These are phyloP conservation scores for Cytospora piceicola DNA, from an alignment of 2,329 filamentous ascomycete species.

Conservation along the genomic window DNA sequence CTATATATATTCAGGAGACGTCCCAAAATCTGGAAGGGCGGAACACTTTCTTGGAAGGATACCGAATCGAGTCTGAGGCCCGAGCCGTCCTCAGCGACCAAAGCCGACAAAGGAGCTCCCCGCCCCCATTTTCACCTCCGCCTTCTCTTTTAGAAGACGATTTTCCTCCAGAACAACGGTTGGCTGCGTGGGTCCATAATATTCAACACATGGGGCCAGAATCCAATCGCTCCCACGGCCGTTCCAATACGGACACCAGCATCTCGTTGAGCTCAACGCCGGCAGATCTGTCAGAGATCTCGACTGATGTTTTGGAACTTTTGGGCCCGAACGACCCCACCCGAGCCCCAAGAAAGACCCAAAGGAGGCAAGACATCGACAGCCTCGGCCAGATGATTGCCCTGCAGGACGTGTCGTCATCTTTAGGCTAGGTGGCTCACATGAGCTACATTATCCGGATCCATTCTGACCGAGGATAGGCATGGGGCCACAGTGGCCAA, in stretches of 20 bases:
- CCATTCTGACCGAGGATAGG: neutral
- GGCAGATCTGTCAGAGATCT: conserved; percentile 5
- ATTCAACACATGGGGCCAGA: conserved; percentile 1
- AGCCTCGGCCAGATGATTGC: neutral
- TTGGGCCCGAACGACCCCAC: neutral
- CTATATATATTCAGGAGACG: neutral
- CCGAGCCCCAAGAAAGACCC: neutral
- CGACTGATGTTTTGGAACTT: neutral
- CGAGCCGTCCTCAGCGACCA: neutral
- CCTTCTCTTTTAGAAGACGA: neutral
- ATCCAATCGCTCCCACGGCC: neutral
- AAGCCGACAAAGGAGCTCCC: neutral
- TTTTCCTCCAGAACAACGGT: neutral
- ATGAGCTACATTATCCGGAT: neutral
- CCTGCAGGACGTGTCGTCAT: neutral
- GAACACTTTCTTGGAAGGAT: neutral
- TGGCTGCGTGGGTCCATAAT: neutral
- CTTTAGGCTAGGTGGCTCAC: neutral
- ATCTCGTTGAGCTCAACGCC: neutral
- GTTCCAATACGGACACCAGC: conserved; percentile 1
- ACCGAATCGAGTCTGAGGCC: neutral
- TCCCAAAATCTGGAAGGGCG: neutral
- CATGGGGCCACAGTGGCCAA: neutral
- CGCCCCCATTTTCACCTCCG: neutral
- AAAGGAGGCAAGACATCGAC: neutral